These are phyloP conservation scores for Monilinia polystroma DNA, from an alignment of 2,329 filamentous ascomycete species.

Conservation along the genomic window DNA sequence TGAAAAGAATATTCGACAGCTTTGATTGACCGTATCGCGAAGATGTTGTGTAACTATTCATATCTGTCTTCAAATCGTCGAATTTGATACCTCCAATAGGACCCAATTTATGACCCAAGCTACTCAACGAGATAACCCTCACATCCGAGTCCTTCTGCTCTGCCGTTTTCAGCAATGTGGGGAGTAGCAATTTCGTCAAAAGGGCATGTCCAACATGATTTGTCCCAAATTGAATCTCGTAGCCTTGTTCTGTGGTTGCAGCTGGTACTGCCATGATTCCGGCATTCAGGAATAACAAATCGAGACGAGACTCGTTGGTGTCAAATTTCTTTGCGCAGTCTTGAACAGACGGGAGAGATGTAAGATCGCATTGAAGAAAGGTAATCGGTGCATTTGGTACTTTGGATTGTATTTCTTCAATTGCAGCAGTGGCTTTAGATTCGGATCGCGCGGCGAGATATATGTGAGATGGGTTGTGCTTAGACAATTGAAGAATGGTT, in stretches of 20 bases:
- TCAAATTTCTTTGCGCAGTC: slow-evolving; percentile 44
- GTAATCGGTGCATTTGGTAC: slow-evolving; percentile 27
- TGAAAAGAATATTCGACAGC: slow-evolving; percentile 49
- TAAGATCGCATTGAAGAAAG: slow-evolving; percentile 43
- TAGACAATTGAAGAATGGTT: slow-evolving; percentile 44
- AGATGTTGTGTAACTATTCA: slow-evolving; percentile 10
- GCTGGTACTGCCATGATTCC: slow-evolving; percentile 46
- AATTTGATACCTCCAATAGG: slow-evolving; percentile 38
- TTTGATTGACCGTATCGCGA: slow-evolving; percentile 48
- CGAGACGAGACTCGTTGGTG: slow-evolving; percentile 42
- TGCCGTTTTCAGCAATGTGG: slow-evolving; percentile 38
- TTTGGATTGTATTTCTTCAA: slow-evolving; percentile 41
- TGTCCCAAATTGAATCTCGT: slow-evolving; percentile 50
- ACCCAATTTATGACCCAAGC: slow-evolving; percentile 16
- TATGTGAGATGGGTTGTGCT: slow-evolving; percentile 44
- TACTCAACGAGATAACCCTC: slow-evolving; percentile 20
- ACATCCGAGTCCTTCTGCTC: slow-evolving; percentile 28
- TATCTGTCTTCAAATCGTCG: slow-evolving; percentile 22
- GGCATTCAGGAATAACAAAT: slow-evolving; percentile 49
- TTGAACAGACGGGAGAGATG: slow-evolving; percentile 46
- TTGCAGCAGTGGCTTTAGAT: slow-evolving; percentile 42
- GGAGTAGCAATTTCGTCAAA: slow-evolving; percentile 44
- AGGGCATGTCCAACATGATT: slow-evolving; percentile 52
- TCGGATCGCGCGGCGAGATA: slow-evolving; percentile 43
- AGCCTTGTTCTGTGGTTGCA: slow-evolving; percentile 46